These are phyloP conservation scores for Trichomonas tenax DNA, from an alignment of 208 protist species.

Conservation along the genomic window DNA sequence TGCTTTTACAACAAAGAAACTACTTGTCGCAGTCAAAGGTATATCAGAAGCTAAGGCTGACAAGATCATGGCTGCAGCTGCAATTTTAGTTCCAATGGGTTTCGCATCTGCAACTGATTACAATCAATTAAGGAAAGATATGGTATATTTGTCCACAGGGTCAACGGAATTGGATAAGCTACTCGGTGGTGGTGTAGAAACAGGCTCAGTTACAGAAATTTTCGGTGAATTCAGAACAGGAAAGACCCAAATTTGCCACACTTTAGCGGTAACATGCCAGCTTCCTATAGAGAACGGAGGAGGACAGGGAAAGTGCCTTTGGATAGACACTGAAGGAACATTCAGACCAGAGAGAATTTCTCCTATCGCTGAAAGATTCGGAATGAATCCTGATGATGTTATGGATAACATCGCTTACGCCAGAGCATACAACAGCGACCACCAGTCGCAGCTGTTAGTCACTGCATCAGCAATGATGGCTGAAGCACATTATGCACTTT, in stretches of 20 bases:
- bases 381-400: slow-evolving; percentile 79
- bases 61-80: slow-evolving; percentile 73
- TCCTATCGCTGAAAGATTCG: slow-evolving; percentile 63
- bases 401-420: slow-evolving; percentile 96
- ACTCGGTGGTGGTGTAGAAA: slow-evolving; percentile 77
- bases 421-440: slow-evolving; percentile 93
- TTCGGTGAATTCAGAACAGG: slow-evolving; percentile 87
- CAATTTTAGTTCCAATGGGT: slow-evolving; percentile 86
- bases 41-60: slow-evolving; percentile 93
- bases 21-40: slow-evolving; percentile 81
- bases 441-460: slow-evolving; percentile 58
- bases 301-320: slow-evolving; percentile 82
- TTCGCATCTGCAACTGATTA: slow-evolving; percentile 89
- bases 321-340: slow-evolving; percentile 98
- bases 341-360: slow-evolving; percentile 80
- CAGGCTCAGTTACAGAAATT: slow-evolving; percentile 94
- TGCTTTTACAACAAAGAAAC: slow-evolving; percentile 84
- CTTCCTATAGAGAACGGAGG: slow-evolving; percentile 44
- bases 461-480: slow-evolving; percentile 83
- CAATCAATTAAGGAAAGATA: slow-evolving; percentile 68
- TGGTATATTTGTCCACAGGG: slow-evolving; percentile 89
- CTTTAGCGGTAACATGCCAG: slow-evolving; percentile 87
- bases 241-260: slow-evolving; percentile 95
- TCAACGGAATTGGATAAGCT: slow-evolving; percentile 55
- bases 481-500: slow-evolving; percentile 77